phyloP scores from a whole-genome alignment of 2,329 filamentous ascomycete species.

The Aspergillus felis region DNA sequence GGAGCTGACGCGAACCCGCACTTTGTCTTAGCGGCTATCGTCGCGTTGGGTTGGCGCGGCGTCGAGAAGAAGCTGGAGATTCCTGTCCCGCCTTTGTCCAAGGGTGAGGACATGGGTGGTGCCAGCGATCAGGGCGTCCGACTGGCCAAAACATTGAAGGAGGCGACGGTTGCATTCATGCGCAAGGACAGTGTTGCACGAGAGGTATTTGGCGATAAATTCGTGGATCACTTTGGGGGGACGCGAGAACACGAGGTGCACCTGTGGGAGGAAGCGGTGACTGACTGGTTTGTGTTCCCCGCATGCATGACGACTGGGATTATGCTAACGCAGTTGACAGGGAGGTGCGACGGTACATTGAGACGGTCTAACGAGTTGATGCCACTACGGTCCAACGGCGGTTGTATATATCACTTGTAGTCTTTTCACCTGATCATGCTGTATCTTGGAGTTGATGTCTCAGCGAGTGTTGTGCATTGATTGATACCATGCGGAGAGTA shows the following conservation, averaged over 20 bases:
- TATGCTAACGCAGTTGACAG: conserved; percentile 38
- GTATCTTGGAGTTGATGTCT: neutral
- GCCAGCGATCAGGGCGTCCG: conserved; percentile 66
- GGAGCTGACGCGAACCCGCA: conserved; percentile 93
- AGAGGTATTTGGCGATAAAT: conserved; percentile 88
- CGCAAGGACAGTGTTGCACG: conserved; percentile 78
- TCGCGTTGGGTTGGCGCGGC: conserved; percentile 85
- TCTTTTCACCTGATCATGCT: neutral
- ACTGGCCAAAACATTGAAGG: conserved; percentile 78
- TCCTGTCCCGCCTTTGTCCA: conserved; percentile 74
- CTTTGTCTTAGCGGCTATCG: conserved; percentile 78
- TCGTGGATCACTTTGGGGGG: conserved; percentile 92
- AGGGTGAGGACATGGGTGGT: conserved; percentile 77
- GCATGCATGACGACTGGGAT: neutral
- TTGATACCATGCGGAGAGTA: neutral
- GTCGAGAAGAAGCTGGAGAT: conserved; percentile 90
- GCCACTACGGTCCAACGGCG: neutral
- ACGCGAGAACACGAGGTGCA: conserved; percentile 87
- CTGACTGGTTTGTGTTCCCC: conserved; percentile 72
- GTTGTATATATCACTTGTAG: neutral
- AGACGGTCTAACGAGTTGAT: conserved; percentile 55
- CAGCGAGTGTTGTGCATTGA: neutral
- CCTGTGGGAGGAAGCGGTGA: conserved; percentile 93
- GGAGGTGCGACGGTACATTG: conserved; percentile 75
- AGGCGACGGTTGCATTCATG: conserved; percentile 77